These are phyloP conservation scores for Suhomyces panamericanus DNA, from an alignment of 1,139 yeast genomes.

Conservation along the genomic window DNA sequence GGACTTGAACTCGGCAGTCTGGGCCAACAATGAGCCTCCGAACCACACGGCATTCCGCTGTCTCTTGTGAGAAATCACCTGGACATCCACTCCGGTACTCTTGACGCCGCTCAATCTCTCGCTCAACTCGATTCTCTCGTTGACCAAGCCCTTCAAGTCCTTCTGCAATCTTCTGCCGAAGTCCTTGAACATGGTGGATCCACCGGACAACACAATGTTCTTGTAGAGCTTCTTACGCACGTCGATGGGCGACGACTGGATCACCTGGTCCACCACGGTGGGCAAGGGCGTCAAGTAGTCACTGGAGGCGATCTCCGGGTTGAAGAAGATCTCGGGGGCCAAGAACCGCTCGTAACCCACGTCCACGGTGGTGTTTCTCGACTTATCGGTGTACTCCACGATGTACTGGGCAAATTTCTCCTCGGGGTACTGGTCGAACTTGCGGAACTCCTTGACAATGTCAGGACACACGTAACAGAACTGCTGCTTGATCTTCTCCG, in stretches of 20 bases:
- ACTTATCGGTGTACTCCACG: conserved; percentile 75
- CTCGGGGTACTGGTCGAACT: conserved; percentile 86
- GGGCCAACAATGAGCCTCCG: conserved; percentile 96
- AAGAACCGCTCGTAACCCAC: conserved; percentile 96
- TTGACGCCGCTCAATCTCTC: conserved; percentile 80
- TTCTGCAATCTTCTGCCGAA: conserved; percentile 97
- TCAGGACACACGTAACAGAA: conserved; percentile 97
- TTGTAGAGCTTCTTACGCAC: conserved; percentile 95
- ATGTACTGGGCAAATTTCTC: conserved; percentile 91
- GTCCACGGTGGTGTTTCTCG: conserved; percentile 72
- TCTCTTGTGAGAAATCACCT: conserved; percentile 94
- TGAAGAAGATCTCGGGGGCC: conserved; percentile 98
- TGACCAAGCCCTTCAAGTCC: conserved; percentile 84
- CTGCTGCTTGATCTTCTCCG: conserved; percentile 94
- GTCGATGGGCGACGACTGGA: conserved; percentile 95
- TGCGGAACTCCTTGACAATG: conserved; percentile 92
- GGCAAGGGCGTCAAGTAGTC: conserved; percentile 97
- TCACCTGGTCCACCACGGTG: conserved; percentile 88
- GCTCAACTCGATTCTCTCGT: conserved; percentile 80
- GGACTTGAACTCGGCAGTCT: conserved; percentile 93
- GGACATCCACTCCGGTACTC: conserved; percentile 94
- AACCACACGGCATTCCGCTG: conserved; percentile 99
- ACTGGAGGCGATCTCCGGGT: conserved; percentile 94
- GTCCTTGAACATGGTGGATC: conserved; percentile 98
- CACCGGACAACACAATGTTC: conserved; percentile 93